Base-by-base conservation (phyloP, 331 rosid species). In the Acacia pycnantha region DNA sequence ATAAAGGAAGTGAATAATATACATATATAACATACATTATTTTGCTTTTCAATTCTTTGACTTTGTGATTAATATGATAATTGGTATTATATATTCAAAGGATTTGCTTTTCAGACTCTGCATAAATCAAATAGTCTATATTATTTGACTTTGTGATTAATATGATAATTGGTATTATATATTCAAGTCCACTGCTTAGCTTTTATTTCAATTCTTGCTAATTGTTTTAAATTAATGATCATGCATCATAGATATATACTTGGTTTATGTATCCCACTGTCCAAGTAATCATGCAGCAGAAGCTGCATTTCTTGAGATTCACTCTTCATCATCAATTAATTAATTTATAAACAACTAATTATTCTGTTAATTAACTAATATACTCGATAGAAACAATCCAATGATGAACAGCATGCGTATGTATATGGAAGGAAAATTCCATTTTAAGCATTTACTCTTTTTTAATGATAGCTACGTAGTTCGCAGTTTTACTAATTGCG, bases 11-110 rank as follows among this genome's bases (percentile, higher is more conserved):
- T 11, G 27, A 22, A n/a, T 4, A 58, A 22, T 58, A 58, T 58
- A 84, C 41, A 81, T 58, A 84, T 9, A 81, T 47, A 47, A 47
- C 81, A 68, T 76, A 83, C 78, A 51, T 67, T 19, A 53, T 50
- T 79, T 84, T 76, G 70, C 62, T 77, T 77, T 84, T 65, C 61
- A 27, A 2, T 66, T 11, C 14, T 77, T 67, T 70, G 83, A 80
- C 75, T 66, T 82, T 44, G 22, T 5, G 1, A 43, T 18, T 46
- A 56, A 61, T 61, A 48, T 48, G 15, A 15, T 13, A 15, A 47
- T 47, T 47, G 51, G 51, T 15, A 48, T 48, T 15, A 48, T 48
- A 48, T 43, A 65, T 65, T 64, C 19, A 29, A 26, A n/a, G n/a
- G n/a, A n/a, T 79, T 84, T 76, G 70, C 62, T 77, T 77, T 84